These are phyloP conservation scores for Cyclocybe aegerita DNA, from an alignment of 768 basidiomycete species.

Conservation along the genomic window DNA sequence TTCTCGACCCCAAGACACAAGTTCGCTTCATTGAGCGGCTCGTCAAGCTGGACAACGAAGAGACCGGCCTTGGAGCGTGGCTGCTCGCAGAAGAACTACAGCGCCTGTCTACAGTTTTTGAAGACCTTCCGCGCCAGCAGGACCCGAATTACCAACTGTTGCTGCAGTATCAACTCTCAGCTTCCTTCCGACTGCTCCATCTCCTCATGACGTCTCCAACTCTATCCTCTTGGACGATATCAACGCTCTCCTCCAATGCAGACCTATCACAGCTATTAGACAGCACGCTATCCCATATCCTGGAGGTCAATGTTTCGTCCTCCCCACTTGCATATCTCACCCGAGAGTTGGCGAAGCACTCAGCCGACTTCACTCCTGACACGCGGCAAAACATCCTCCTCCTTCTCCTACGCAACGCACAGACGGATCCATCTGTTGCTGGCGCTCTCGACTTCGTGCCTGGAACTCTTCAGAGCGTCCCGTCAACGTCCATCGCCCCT, in stretches of 20 bases:
- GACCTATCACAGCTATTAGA: constrained; percentile 44
- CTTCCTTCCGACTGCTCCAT: constrained; percentile 48
- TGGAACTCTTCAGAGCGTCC: constrained; percentile 22
- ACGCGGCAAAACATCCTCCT: constrained; percentile 32
- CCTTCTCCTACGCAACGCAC: constrained; percentile 28
- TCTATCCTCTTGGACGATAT: constrained; percentile 43
- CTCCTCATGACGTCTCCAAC: constrained; percentile 40
- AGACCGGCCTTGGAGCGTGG: constrained; percentile 67
- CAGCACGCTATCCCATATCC: constrained; percentile 41
- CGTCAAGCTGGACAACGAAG: constrained; percentile 53
- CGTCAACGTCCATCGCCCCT: constrained; percentile 18
- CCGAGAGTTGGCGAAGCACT: constrained; percentile 24
- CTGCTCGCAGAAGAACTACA: constrained; percentile 63
- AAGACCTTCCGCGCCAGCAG: background rate
- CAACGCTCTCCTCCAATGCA: constrained; percentile 37
- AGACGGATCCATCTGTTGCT: constrained; percentile 24
- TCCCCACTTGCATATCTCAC: constrained; percentile 42
- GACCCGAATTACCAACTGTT: constrained; percentile 34
- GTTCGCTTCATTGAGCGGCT: constrained; percentile 54
- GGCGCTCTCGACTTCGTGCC: constrained; percentile 22
- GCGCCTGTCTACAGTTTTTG: constrained; percentile 39
- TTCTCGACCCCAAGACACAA: constrained; percentile 56
- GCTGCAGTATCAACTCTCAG: constrained; percentile 47
- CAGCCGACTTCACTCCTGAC: constrained; percentile 25
- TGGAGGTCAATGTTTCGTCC: constrained; percentile 49